A percentile compares a stretch with the other conserved stretches of the same genome.
Conservation (phyloP, 805 yeast species). For the Kurtzmaniella fragi region DNA sequence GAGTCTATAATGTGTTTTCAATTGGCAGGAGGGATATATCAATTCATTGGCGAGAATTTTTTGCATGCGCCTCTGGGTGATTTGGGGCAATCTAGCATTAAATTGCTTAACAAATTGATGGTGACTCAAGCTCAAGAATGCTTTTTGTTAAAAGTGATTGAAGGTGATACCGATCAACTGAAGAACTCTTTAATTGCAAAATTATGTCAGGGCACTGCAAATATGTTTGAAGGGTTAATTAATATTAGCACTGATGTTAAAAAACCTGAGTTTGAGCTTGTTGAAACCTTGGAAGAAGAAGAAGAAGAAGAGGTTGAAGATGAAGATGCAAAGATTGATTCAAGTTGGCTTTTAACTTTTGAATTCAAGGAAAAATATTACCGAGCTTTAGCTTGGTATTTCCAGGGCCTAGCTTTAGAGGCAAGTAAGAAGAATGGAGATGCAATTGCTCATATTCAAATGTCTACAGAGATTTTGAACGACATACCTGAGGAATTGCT, state of each 20-base stretch:
- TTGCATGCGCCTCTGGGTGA: slow-evolving; percentile 86
- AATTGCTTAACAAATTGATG: slow-evolving; percentile 59
- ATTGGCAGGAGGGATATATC: slow-evolving; percentile 73
- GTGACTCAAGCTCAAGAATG: slow-evolving; percentile 89
- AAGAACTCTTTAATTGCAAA: slow-evolving; percentile 73
- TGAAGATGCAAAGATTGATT: slow-evolving; percentile 26
- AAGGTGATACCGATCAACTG: slow-evolving; percentile 41
- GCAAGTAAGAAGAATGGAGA: slow-evolving; percentile 61
- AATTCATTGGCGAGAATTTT: slow-evolving; percentile 72
- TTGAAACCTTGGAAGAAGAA: slow-evolving; percentile 8
- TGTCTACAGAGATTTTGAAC: slow-evolving; percentile 42
- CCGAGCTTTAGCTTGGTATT: slow-evolving; percentile 54
- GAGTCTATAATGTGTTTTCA: slow-evolving; percentile 58
- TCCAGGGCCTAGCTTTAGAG: slow-evolving; percentile 53
- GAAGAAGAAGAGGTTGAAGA: slow-evolving; percentile 18
- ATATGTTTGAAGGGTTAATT: slow-evolving; percentile 48
- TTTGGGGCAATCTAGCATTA: slow-evolving; percentile 61
- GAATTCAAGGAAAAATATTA: slow-evolving; percentile 53
- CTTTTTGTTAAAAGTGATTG: slow-evolving; percentile 59
- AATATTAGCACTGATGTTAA: slow-evolving; percentile 32
- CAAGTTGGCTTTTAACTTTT: slow-evolving; percentile 48
- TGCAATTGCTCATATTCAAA: slow-evolving; percentile 60
- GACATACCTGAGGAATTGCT: slow-evolving; percentile 25
- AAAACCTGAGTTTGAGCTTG: slow-evolving; percentile 7
- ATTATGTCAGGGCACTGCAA: slow-evolving; percentile 59